Evolutionary conservation across 2,329 filamentous ascomycete genomes (phyloP), one percentile per base, ranked within the genome.

Genomic region (Exophiala calicioides): DNA sequence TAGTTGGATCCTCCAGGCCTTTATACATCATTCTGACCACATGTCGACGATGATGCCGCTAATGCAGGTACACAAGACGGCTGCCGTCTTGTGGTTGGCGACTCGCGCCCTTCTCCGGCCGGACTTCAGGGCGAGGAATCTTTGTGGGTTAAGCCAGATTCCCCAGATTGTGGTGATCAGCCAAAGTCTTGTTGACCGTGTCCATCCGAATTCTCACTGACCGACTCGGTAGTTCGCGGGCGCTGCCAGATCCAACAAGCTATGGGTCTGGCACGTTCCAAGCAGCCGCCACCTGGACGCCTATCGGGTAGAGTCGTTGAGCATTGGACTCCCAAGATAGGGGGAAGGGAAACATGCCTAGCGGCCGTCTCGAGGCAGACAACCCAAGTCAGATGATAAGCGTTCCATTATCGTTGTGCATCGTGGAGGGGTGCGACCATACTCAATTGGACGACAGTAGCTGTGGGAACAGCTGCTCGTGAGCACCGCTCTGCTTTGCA

Each of bases 401-500:
- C 35, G 31, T 10, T 4, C 10, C 12, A 15, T 31, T 19, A 29
- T 19, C 21, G 20, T 39, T 26, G 8, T 33, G 9, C 23, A 26
- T 27, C n/a, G 5, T 19, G 13, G 15, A n/a, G 39, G 8, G 15
- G 13, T 26, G 19, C 7, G 16, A 30, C n/a, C 9, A 7, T 13
- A 6, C 12, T 48, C 36, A 53, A 33, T 53, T 42, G 19, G 38
- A 27, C 9, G 52, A 55, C 19, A 55, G 35, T 5, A 55, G 30
- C 23, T 45, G 23, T 1, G 52, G 52, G 15, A 55, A 55, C 9
- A 55, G 26, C 12, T 46, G 37, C 18, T 43, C 44, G 9, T 29
- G 32, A 12, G 43, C 24, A 18, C 15, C 41, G 21, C 36, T 44
- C 26, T 61, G 67, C 18, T 73, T 69, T 20, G 74, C 31, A 5